Conservation (phyloP, 192 early-diverging fungal species). For the Entrophospora sp. region DNA sequence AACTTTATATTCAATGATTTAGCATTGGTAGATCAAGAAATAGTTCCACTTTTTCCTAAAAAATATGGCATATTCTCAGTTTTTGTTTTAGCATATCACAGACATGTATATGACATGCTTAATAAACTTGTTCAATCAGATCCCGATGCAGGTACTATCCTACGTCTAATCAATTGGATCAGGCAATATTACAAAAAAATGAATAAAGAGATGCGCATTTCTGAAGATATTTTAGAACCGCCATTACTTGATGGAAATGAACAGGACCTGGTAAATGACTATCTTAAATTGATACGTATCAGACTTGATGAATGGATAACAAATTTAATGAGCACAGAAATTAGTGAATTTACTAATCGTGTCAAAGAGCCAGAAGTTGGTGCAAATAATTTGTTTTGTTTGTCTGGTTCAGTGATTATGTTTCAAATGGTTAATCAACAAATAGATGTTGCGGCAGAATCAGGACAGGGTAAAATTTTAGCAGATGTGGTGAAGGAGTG, state of each 20-base stretch:
- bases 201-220: slow-evolving; percentile 72
- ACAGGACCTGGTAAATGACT: slow-evolving; percentile 79
- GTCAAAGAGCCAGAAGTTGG: slow-evolving; percentile 67
- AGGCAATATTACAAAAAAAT: slow-evolving; percentile 87
- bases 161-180: slow-evolving; percentile 80
- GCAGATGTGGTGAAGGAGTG: slow-evolving; percentile 79
- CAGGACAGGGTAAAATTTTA: slow-evolving; percentile 73
- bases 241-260: slow-evolving; percentile 86
- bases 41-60: slow-evolving; percentile 80
- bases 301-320: slow-evolving; percentile 89
- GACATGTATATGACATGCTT: slow-evolving; percentile 71
- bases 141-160: slow-evolving; percentile 77
- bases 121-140: slow-evolving; percentile 59
- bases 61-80: slow-evolving; percentile 88
- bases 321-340: slow-evolving; percentile 81
- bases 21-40: slow-evolving; percentile 75
- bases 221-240: slow-evolving; percentile 86
- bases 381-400: slow-evolving; percentile 67
- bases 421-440: slow-evolving; percentile 99
- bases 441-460: slow-evolving; percentile 77
- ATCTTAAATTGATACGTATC: slow-evolving; percentile 74
- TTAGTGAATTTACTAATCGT: slow-evolving; percentile 67
- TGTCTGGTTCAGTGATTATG: slow-evolving; percentile 73
- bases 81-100: slow-evolving; percentile 93
- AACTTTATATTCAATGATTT: slow-evolving; percentile 88